These are phyloP conservation scores for Colletotrichum simmondsii DNA, from an alignment of 2,329 filamentous ascomycete species.

Conservation along the genomic window DNA sequence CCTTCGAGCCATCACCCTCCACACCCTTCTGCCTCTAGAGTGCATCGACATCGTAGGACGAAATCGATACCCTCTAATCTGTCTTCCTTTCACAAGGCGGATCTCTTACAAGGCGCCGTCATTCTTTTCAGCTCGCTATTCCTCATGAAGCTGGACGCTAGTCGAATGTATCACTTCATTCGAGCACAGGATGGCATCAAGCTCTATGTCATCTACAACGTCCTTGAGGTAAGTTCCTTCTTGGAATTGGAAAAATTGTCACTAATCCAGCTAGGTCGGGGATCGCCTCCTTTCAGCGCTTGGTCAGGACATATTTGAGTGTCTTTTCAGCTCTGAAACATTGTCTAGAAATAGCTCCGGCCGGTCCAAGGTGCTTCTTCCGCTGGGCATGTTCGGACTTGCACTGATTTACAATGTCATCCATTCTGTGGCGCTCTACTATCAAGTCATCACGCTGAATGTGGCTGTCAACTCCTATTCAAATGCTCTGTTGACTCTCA, in stretches of 20 bases:
- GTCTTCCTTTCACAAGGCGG: conserved; percentile 91
- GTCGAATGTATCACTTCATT: conserved; percentile 98
- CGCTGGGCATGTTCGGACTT: conserved; percentile 90
- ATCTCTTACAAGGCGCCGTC: conserved; percentile 89
- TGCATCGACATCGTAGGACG: conserved; percentile 74
- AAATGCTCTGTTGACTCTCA: conserved; percentile 89
- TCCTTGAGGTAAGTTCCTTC: conserved; percentile 75
- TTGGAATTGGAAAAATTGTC: neutral
- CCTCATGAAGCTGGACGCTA: conserved; percentile 92
- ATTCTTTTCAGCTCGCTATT: conserved; percentile 88
- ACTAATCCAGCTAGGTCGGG: conserved; percentile 63
- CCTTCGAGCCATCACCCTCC: conserved; percentile 33
- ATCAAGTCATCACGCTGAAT: conserved; percentile 97
- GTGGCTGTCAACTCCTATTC: conserved; percentile 99
- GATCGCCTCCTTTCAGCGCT: conserved; percentile 91
- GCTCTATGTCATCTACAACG: conserved; percentile 98
- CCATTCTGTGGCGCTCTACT: conserved; percentile 90
- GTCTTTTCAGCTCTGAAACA: conserved; percentile 92
- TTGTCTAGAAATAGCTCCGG: conserved; percentile 88
- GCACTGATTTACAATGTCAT: conserved; percentile 88
- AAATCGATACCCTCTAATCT: conserved; percentile 88
- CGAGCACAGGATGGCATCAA: conserved; percentile 97
- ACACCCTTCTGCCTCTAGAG: conserved; percentile 38
- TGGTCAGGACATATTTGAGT: conserved; percentile 96
- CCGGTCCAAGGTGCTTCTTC: conserved; percentile 88